A percentile compares a stretch with the other conserved stretches of the same genome.
These are phyloP conservation scores for Pseudogymnoascus destructans DNA, from an alignment of 2,329 filamentous ascomycete genomes.

Conservation along the genomic window DNA sequence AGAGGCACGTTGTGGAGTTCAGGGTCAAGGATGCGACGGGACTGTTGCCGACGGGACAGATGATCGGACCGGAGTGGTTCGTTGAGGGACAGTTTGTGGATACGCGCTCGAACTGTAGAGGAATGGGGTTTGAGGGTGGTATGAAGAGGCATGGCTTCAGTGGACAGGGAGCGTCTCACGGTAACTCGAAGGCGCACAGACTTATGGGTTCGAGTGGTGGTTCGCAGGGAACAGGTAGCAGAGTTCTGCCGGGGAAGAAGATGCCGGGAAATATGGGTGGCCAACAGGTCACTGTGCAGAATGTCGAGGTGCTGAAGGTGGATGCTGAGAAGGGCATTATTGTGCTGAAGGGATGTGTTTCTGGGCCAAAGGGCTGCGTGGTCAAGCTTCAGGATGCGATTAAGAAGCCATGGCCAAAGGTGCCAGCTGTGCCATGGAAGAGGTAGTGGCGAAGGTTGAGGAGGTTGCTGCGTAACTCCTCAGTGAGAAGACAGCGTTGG, in stretches of 20 bases:
- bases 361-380: slow-evolving; percentile 74
- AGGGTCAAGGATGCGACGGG: slow-evolving; percentile 62
- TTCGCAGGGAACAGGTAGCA: slow-evolving; percentile 80
- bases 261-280: slow-evolving; percentile 96
- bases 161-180: slow-evolving; percentile 85
- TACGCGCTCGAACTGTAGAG: slow-evolving; percentile 62
- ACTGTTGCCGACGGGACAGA: slow-evolving; percentile 60
- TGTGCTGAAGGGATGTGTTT: slow-evolving; percentile 73
- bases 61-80: slow-evolving; percentile 82
- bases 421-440: slow-evolving; percentile 39
- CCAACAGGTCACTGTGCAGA: slow-evolving; percentile 78
- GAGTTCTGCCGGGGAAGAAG: slow-evolving; percentile 90
- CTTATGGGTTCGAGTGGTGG: slow-evolving; percentile 83
- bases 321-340: slow-evolving; percentile 79
- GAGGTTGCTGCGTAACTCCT: slow-evolving; percentile 26
- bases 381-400: slow-evolving; percentile 82
- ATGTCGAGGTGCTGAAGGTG: slow-evolving; percentile 76
- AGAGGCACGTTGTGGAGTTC: slow-evolving; percentile 77
- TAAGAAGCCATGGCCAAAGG: slow-evolving; percentile 64
- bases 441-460: slow-evolving; percentile 30
- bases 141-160: slow-evolving; percentile 93
- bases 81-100: slow-evolving; percentile 82
- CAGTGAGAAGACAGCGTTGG: background rate
- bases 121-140: slow-evolving; percentile 89
- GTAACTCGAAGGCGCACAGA: slow-evolving; percentile 88